Percentiles rank a stretch among this genome's conserved stretches.
Conservation (phyloP, 129 eudicot genomes). For the Ambrosia trifida region DNA sequence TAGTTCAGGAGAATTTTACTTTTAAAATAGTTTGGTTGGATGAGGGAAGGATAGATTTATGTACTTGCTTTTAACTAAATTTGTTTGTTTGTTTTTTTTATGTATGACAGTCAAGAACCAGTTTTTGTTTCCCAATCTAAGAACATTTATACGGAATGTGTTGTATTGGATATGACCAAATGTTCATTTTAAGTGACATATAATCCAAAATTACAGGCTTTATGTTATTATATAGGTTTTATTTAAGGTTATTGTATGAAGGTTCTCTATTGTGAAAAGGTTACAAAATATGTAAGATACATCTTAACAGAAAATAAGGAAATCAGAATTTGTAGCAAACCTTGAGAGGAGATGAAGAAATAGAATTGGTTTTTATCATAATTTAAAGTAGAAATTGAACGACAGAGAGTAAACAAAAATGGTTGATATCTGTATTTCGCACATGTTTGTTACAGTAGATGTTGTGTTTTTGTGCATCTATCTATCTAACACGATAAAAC, state of each 20-base stretch:
- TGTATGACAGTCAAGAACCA: slow-evolving; percentile 37
- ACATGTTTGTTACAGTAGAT: not conserved
- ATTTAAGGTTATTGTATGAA: not conserved
- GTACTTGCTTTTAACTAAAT: slow-evolving; percentile 36
- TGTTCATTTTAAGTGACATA: slow-evolving; percentile 13
- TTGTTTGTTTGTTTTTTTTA: slow-evolving; percentile 34
- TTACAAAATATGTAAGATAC: no score
- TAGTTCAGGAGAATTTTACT: slow-evolving; percentile 32
- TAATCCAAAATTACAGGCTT: not conserved
- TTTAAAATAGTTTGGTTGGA: slow-evolving; percentile 37
- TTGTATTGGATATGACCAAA: slow-evolving; percentile 19
- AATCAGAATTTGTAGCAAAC: not conserved
- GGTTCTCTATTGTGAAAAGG: no score
- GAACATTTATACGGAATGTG: slow-evolving; percentile 19
- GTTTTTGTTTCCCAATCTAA: slow-evolving; percentile 37
- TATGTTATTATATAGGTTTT: not conserved
- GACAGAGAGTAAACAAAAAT: not conserved
- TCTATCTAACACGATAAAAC: not conserved
- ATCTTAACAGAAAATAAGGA: not conserved
- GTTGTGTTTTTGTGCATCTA: not conserved
- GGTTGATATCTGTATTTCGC: not conserved
- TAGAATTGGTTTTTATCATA: not conserved
- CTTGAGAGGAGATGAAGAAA: not conserved
- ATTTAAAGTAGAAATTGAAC: not conserved
- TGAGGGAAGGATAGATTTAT: slow-evolving; percentile 30